Percentiles rank a stretch among this genome's conserved stretches.
These are phyloP conservation scores for Albophoma yamanashiensis DNA, from an alignment of 2,329 filamentous ascomycete species.

Conservation along the genomic window DNA sequence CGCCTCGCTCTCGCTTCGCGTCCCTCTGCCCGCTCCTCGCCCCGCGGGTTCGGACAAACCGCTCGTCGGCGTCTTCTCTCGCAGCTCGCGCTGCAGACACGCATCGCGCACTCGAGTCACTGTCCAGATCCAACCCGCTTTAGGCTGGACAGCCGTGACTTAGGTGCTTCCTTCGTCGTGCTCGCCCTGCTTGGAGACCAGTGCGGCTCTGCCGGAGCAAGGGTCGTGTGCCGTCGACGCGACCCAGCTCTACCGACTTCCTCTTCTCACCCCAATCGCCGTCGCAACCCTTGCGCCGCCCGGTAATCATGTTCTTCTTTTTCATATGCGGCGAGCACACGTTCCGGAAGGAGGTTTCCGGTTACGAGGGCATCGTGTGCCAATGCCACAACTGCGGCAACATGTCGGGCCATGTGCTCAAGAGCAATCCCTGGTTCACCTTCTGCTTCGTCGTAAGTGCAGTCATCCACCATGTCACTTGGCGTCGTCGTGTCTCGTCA, in stretches of 20 bases:
- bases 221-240: neutral
- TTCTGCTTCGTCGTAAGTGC: conserved; percentile 60
- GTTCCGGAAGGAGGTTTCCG: conserved; percentile 47
- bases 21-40: neutral
- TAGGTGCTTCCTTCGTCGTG: neutral
- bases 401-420: conserved; percentile 48
- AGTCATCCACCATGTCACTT: neutral
- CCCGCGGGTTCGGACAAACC: neutral
- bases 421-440: conserved; percentile 64
- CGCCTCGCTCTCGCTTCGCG: neutral
- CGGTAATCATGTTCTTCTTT: conserved; percentile 43
- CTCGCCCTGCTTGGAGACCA: neutral
- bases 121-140: neutral
- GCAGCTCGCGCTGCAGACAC: neutral
- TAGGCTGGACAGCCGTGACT: neutral
- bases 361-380: conserved; percentile 50
- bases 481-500: neutral
- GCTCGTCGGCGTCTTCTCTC: neutral
- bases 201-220: neutral
- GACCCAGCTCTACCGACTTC: neutral
- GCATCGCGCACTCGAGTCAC: neutral
- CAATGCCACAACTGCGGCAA: conserved; percentile 60
- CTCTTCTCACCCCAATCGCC: neutral
- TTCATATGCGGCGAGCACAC: conserved; percentile 53
- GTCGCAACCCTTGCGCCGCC: neutral